These are phyloP conservation scores for Eimeria necatrix DNA, from an alignment of 169 alveolate species.

Conservation along the genomic window DNA sequence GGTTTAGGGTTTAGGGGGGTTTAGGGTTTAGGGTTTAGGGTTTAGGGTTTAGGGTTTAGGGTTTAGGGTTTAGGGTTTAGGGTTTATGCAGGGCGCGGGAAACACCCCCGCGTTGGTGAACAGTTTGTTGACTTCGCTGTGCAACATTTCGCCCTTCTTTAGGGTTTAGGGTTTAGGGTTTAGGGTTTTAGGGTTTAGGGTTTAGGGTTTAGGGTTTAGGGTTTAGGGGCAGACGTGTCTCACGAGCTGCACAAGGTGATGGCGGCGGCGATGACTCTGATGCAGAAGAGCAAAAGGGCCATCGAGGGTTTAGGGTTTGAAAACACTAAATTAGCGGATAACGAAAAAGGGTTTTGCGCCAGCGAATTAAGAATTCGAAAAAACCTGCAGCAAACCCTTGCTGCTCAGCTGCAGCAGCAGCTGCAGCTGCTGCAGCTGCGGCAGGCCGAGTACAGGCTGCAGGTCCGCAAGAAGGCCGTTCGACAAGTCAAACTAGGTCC, in stretches of 20 bases:
- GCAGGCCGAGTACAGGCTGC: slow-evolving; percentile 77
- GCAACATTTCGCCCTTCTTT: too few species aligned
- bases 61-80: slow-evolving; percentile 37
- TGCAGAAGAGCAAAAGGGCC: slow-evolving; percentile 74
- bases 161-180: too few species aligned
- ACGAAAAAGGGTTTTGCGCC: slow-evolving; percentile 11
- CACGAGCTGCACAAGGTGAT: slow-evolving; percentile 76
- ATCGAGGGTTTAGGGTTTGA: slow-evolving; percentile 77
- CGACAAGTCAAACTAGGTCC: slow-evolving; percentile 81
- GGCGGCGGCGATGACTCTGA: slow-evolving; percentile 76
- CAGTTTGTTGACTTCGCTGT: too few species aligned
- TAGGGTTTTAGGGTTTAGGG: too few species aligned
- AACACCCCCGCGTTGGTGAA: too few species aligned
- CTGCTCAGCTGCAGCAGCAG: slow-evolving; percentile 82
- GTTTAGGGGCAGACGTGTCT: slow-evolving; percentile 42
- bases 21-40: too few species aligned
- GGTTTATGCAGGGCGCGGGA: too few species aligned
- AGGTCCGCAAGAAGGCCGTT: slow-evolving; percentile 77
- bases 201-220: neutral
- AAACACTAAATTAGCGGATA: slow-evolving; percentile 71
- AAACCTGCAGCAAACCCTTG: slow-evolving; percentile 82
- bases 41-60: neutral
- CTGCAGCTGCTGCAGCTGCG: slow-evolving; percentile 80
- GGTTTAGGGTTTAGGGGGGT: too few species aligned
- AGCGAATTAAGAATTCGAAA: slow-evolving; percentile 70